Evolutionary conservation across 1,284 basidiomycete genomes (phyloP).

Genomic region (Somion occarium): DNA sequence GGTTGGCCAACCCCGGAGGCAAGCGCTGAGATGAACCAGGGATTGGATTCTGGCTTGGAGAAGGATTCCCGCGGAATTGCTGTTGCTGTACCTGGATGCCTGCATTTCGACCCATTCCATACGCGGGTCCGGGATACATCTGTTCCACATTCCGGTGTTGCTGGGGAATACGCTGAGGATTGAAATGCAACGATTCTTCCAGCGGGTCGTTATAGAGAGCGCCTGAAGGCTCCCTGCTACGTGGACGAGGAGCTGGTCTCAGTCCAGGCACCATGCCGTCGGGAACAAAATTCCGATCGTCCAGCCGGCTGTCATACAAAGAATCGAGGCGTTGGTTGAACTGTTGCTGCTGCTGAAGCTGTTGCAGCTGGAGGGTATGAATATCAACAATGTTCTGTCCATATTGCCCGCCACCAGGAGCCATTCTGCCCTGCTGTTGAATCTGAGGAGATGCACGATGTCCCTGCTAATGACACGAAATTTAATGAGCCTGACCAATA

Average conservation of each 20-base stretch:
- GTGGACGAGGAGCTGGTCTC: constrained; percentile 51
- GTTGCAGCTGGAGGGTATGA: constrained; percentile 29
- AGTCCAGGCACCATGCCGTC: constrained; percentile 82
- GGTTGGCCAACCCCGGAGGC: constrained; percentile 78
- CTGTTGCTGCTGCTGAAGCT: constrained; percentile 42
- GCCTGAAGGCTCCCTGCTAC: constrained; percentile 49
- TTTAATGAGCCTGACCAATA: background rate
- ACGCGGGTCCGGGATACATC: constrained; percentile 46
- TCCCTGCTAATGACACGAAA: constrained; percentile 20
- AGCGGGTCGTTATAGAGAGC: constrained; percentile 53
- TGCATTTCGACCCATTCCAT: constrained; percentile 39
- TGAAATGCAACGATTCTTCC: constrained; percentile 60
- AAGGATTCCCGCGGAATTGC: constrained; percentile 66
- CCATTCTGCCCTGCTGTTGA: constrained; percentile 21
- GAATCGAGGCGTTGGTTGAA: constrained; percentile 50
- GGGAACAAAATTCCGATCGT: constrained; percentile 74
- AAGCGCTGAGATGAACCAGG: constrained; percentile 49
- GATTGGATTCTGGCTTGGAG: constrained; percentile 49
- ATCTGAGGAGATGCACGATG: constrained; percentile 28
- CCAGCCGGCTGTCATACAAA: constrained; percentile 64
- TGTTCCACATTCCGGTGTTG: constrained; percentile 52
- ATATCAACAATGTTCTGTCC: constrained; percentile 25
- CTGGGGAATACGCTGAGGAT: constrained; percentile 42
- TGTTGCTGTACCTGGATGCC: constrained; percentile 50
- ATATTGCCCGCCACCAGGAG: constrained; percentile 23